Percentiles rank a stretch among this genome's conserved stretches.
These are phyloP conservation scores for apple (Malus domestica) DNA, from an alignment of 306 rosid species.

Conservation along the genomic window DNA sequence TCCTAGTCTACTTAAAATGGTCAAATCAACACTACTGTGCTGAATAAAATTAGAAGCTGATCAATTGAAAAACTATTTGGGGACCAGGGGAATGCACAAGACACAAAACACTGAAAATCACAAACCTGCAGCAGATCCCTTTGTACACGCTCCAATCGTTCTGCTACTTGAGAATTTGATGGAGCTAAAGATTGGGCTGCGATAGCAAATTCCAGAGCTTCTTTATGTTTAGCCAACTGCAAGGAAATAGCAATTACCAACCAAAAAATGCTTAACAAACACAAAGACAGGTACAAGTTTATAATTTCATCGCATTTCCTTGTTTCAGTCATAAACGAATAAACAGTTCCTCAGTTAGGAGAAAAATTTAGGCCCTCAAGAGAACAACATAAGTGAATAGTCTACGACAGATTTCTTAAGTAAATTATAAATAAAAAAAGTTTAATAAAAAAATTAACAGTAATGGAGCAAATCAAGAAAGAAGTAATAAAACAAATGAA, in stretches of 20 bases:
- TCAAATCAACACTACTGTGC: background rate
- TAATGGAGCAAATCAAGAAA: too few relatives aligned
- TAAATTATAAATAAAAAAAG: background rate
- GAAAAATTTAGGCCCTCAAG: background rate
- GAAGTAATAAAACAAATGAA: too few relatives aligned
- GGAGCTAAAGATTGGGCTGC: constrained; percentile 71
- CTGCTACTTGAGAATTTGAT: constrained; percentile 51
- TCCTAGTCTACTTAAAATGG: background rate
- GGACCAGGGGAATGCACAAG: constrained; percentile 5
- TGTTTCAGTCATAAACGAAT: background rate
- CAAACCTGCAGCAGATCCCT: constrained; percentile 75
- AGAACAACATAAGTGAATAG: background rate
- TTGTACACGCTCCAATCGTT: constrained; percentile 60
- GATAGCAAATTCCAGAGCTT: constrained; percentile 74
- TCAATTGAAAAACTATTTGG: background rate
- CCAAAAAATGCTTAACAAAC: constrained; percentile 1
- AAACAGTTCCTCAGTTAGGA: background rate
- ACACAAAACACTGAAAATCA: constrained; percentile 16
- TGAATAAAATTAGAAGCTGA: background rate
- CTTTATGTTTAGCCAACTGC: constrained; percentile 81
- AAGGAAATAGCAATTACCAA: constrained; percentile 20
- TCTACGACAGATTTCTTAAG: background rate
- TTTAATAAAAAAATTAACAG: too few relatives aligned
- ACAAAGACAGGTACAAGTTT: constrained; percentile 1
- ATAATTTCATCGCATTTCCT: background rate